Evolutionary conservation across 2,329 filamentous ascomycete genomes (phyloP), one percentile per base, ranked within the genome.

Genomic region (Ceratocystis harringtonii): DNA sequence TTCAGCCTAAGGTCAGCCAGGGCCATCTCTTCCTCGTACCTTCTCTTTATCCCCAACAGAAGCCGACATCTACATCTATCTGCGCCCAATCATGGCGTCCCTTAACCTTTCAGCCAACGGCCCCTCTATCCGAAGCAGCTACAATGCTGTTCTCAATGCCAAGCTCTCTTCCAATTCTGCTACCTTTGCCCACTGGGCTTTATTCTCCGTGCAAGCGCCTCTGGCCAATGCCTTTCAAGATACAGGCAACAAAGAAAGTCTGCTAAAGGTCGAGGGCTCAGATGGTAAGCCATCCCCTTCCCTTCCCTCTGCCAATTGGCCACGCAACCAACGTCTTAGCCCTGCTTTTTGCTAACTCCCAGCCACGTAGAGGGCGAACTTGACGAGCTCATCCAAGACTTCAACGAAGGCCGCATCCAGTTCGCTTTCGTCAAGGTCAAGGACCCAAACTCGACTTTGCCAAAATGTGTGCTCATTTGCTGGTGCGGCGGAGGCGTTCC

Each of bases 401-500:
- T 99, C 76, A 97, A 87, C 70, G 94, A 99, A 75, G 94, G 94
- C 65, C 88, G 91, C 71, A 88, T 99, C 70, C 94, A 99, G 76
- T 99, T 96, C 76, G 94, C 91, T 32, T 97, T 95, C 72, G 86
- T 94, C 72, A 96, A 95, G 77, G 87, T 99, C 78, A 96, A 92
- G 75, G 94, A 99, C 74, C 89, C 91, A 65, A 99, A 99, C 75
- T 90, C 88, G 2, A 79, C 78, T 25, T 83, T 99, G 17, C 91
- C 92, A 62, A 99, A 99, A 79, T 89, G 86, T 74, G 90, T 95
- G 67, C 81, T 99, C 70, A 90, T 99, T 73, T 92, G 89, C 70
- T 99, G 94, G 88, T 99, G 94, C 75, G 94, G 94, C 70, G 92
- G 95, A 73, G 94, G 94, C 71, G 94, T 99, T 17, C 94, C 94